Percentiles rank a stretch among this genome's conserved stretches.
Conservation (phyloP, 1,284 basidiomycete genomes). For the Leccinum angustisporum region DNA sequence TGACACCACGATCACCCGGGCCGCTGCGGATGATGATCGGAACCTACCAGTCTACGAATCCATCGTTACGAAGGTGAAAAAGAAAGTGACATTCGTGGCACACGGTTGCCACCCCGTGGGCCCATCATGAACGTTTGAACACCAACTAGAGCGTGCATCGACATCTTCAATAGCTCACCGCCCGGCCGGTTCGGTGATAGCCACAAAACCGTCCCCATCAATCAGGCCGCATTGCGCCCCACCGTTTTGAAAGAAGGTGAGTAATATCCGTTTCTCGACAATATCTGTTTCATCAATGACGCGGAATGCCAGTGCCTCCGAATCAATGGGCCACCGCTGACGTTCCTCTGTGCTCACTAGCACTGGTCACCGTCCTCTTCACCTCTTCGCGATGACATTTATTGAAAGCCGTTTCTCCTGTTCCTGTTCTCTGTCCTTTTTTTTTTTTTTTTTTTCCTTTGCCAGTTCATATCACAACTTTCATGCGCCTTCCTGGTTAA, state of each 20-base stretch:
- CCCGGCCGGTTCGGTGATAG: slow-evolving; percentile 9
- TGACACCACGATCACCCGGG: slow-evolving; percentile 3
- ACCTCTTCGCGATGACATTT: slow-evolving; percentile 18
- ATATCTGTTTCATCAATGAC: slow-evolving; percentile 24
- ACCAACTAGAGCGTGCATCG: not conserved
- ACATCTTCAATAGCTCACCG: slow-evolving; percentile 7
- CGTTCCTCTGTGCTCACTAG: not conserved
- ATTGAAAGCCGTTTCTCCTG: not conserved
- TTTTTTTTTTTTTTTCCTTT: slow-evolving; percentile 13
- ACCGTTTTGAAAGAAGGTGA: slow-evolving; percentile 13
- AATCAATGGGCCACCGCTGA: slow-evolving; percentile 17
- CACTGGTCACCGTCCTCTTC: slow-evolving; percentile 17
- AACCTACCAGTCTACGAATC: slow-evolving; percentile 12
- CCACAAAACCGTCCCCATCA: slow-evolving; percentile 9
- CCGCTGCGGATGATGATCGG: slow-evolving; percentile 27
- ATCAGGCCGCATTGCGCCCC: slow-evolving; percentile 10
- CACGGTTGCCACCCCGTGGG: slow-evolving; percentile 11
- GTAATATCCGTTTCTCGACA: slow-evolving; percentile 27
- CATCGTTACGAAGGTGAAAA: slow-evolving; percentile 12
- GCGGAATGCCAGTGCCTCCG: slow-evolving; percentile 25
- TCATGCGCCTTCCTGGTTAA: slow-evolving; percentile 30
- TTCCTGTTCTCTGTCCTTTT: not conserved
- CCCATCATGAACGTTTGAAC: not conserved
- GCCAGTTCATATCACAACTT: not conserved
- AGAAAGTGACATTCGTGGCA: slow-evolving; percentile 14